Base-by-base conservation (phyloP, 2,329 filamentous ascomycete genomes). In the Apiospora malaysiana region DNA sequence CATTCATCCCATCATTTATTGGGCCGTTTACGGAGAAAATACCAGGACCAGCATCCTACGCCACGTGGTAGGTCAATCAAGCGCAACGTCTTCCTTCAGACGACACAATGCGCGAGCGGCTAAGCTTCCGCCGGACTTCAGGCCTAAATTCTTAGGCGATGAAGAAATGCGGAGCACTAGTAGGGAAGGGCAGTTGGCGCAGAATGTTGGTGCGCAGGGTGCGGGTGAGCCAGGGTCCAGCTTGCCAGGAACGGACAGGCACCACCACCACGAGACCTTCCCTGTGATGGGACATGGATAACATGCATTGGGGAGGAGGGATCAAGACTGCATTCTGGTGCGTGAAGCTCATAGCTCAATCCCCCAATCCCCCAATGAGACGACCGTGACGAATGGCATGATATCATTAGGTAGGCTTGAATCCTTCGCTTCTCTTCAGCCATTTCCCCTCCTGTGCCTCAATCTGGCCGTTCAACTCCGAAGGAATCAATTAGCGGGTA, bases 61-160 rank as follows among this genome's bases (percentile, higher is more conserved):
- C 51, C 51, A 59, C 51, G 51, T 59, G 51, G 7, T 1, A 8
- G 21, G 42, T 37, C 16, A 32, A 32, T 21, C 37, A 59, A 59
- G 51, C 51, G 51, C 27, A 59, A 59, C 51, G 51, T 16, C 27
- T 25, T 49, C n/a, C 51, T 59, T 59, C 51, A 59, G 51, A 59
- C 51, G 51, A 37, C 42, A 32, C 14, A 18, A 18, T 23, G 23
- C 49, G 23, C 49, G 47, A 56, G 12, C 49, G 51, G 32, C 32
- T 59, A 37, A 59, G 51, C 27, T 37, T 9, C 51, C 16, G 51
- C 51, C 51, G 32, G 51, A 37, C 42, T 21, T 59, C 18, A 32
- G 18, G 51, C 51, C 51, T 59, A 59, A 59, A 21, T 18, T 10
- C 18, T 59, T 37, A 59, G 51, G 51, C 51, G 25, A n/a, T 14